Evolutionary conservation across 2,329 filamentous ascomycete genomes (phyloP), one percentile per base, ranked within the genome.

Genomic region (Diaporthe sp.): DNA sequence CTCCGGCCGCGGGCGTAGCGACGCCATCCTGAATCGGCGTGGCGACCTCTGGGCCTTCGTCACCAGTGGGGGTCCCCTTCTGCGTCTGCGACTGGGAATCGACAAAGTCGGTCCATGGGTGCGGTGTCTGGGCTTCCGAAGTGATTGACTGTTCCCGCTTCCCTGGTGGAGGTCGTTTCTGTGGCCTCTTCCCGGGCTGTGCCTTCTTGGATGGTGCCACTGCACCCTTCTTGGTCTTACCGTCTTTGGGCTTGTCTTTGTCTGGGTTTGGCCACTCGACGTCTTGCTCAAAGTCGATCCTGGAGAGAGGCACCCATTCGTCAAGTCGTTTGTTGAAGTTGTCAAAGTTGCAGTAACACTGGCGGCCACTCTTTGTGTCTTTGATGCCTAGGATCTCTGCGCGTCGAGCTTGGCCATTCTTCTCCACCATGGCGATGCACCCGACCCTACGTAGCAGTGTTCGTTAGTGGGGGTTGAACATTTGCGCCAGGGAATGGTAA

Each of bases 251-350:
- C 80, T 92, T 93, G 78, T 92, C 91, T 83, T 97, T 97, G 77
- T 97, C 96, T 13, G 95, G 95, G 76, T 92, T 93, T 28, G 97
- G 97, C 96, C 97, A 99, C 85, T 99, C 97, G 72, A 99, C 97
- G 80, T 98, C 96, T 78, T 95, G 92, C 1, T 90, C 88, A 74
- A 99, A 92, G 82, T 98, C 95, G 78, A 99, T 95, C 47, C 97
- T 91, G 47, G 91, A 88, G 40, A 93, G 90, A 2, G 94, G 89
- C 13, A 99, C 92, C 97, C 97, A 99, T 87, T 99, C 97, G 86
- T 90, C 87, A 17, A 91, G 84, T 77, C 88, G 89, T 84, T 98
- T 98, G 86, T 98, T 98, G 90, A 98, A 98, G 81, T 97, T 97
- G 81, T 98, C 95, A 83, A 98, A 98, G 83, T 98, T 97, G 80